These are phyloP conservation scores for Cyclotella choctawhatcheeana DNA, from an alignment of 108 stramenopile genomes.

Conservation along the genomic window DNA sequence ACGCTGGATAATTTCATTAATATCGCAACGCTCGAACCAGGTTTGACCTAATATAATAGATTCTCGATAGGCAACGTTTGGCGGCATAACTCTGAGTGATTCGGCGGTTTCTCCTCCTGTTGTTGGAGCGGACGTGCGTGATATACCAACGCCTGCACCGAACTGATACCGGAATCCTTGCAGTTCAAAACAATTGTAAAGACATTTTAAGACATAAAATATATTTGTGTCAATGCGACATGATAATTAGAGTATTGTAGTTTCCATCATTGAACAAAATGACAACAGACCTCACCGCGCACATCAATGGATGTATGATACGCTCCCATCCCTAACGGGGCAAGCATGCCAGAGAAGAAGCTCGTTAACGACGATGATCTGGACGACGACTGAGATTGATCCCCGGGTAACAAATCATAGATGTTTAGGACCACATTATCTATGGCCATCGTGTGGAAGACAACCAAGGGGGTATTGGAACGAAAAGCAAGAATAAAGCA, in stretches of 20 bases:
- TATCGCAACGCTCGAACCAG: slow-evolving; percentile 36
- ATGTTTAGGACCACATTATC: slow-evolving; percentile 53
- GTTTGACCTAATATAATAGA: slow-evolving; percentile 46
- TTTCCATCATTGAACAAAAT: no score
- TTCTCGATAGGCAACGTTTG: slow-evolving; percentile 44
- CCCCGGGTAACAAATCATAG: slow-evolving; percentile 42
- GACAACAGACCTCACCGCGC: slow-evolving; percentile 14
- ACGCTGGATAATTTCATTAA: slow-evolving; percentile 41
- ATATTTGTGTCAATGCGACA: no score
- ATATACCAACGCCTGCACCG: slow-evolving; percentile 34
- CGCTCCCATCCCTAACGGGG: slow-evolving; percentile 44
- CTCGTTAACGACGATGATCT: slow-evolving; percentile 19
- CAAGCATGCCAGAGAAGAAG: slow-evolving; percentile 32
- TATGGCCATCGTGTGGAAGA: no score
- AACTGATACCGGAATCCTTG: slow-evolving; percentile 39
- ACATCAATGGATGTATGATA: slow-evolving; percentile 56
- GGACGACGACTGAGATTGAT: slow-evolving; percentile 23
- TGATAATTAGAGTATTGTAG: no score
- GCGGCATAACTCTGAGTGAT: slow-evolving; percentile 40
- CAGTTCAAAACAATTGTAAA: no score
- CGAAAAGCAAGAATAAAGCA: no score
- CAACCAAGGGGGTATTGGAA: no score
- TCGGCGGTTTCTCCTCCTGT: slow-evolving; percentile 43
- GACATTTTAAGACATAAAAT: no score
- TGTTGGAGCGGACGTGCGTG: slow-evolving; percentile 34